phyloP scores from a whole-genome alignment of 257 asterid species.

The Linderniella brevidens region DNA sequence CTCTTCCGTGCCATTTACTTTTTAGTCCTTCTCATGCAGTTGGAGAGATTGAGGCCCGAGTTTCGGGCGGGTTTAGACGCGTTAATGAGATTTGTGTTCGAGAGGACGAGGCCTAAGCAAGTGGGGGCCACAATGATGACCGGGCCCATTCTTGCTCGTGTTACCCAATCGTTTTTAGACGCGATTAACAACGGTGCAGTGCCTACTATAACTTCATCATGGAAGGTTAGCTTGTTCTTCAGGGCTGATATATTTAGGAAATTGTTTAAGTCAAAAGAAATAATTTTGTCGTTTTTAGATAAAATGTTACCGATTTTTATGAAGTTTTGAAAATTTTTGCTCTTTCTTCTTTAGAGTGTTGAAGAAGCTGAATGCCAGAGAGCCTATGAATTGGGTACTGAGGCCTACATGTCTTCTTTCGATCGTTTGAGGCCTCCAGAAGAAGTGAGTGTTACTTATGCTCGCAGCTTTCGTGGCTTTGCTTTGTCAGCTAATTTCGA shows the following conservation, averaged over 20 bases:
- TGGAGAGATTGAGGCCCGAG: slow-evolving; percentile 57
- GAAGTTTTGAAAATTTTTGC: too few species aligned
- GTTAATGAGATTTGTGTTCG: slow-evolving; percentile 62
- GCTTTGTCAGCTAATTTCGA: slow-evolving; percentile 14
- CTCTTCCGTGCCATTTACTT: slow-evolving; percentile 1
- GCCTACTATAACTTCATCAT: slow-evolving; percentile 92
- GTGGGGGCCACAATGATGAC: slow-evolving; percentile 89
- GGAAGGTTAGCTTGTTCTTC: slow-evolving; percentile 59
- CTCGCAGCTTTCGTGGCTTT: not conserved
- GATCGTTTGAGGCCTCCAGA: slow-evolving; percentile 85
- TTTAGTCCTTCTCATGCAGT: slow-evolving; percentile 21
- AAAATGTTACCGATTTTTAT: too few species aligned
- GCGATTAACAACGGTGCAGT: slow-evolving; percentile 88
- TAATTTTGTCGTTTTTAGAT: too few species aligned
- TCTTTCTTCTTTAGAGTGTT: slow-evolving; percentile 38
- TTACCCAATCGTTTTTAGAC: slow-evolving; percentile 84
- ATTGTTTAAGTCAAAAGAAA: too few species aligned
- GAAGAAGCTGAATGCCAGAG: slow-evolving; percentile 98
- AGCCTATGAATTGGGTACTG: slow-evolving; percentile 73
- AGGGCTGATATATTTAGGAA: too few species aligned
- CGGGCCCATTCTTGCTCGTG: slow-evolving; percentile 84
- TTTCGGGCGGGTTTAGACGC: slow-evolving; percentile 3
- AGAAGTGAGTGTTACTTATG: slow-evolving; percentile 51
- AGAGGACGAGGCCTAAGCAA: slow-evolving; percentile 94
- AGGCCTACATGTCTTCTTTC: slow-evolving; percentile 57